Evolutionary conservation across 164 flowering plant species (phyloP).

Genomic region (Malania oleifera): DNA sequence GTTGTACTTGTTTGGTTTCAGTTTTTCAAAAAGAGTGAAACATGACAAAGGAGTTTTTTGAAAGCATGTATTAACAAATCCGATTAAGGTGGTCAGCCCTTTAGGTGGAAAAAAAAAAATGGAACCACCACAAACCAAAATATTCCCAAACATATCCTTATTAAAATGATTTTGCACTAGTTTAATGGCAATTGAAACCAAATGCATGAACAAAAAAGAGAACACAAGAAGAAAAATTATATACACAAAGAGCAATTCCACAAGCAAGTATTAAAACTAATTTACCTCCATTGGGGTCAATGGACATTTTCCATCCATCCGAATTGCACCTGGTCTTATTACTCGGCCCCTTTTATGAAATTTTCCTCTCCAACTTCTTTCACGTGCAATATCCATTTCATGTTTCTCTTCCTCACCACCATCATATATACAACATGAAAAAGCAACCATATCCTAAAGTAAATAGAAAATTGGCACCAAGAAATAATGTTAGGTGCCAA

Average conservation of each 20-base stretch:
- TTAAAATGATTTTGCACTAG: no score
- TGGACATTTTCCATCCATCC: constrained; percentile 96
- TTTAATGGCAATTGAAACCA: no score
- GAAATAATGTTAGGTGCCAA: not conserved
- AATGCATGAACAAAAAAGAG: not conserved
- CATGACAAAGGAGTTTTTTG: no score
- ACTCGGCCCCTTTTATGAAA: constrained; percentile 71
- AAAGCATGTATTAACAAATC: no score
- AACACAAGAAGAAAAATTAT: not conserved
- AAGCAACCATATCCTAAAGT: constrained; percentile 94
- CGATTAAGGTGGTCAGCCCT: no score
- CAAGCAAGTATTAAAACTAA: not conserved
- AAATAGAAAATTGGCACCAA: constrained; percentile 3
- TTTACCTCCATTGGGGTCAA: constrained; percentile 91
- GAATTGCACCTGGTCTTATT: constrained; percentile 77
- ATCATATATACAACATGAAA: constrained; percentile 95
- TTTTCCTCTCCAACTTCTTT: constrained; percentile 91
- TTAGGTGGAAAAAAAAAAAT: no score
- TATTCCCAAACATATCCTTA: no score
- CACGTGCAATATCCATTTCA: constrained; percentile 92
- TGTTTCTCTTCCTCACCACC: constrained; percentile 91
- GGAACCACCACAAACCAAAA: no score
- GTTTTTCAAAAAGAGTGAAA: no score
- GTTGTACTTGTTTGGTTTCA: no score
- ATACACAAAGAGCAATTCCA: no score